A percentile compares a stretch with the other conserved stretches of the same genome.
phyloP scores from a whole-genome alignment of 257 asterid species.

The Linaria vulgaris region DNA sequence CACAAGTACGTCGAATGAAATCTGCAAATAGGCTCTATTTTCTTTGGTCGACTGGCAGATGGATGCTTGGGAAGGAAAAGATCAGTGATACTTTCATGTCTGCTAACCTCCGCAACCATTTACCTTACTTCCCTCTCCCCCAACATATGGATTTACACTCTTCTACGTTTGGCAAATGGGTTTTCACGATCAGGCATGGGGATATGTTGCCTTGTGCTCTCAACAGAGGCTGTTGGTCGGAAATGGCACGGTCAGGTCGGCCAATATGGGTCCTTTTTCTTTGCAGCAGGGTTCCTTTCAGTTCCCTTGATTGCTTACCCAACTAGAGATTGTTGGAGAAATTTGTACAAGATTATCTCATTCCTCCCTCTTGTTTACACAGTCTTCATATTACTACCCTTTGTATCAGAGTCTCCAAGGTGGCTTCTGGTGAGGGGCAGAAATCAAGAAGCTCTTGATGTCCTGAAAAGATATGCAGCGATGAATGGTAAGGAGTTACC shows the following conservation, averaged over 20 bases:
- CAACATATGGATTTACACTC: slow-evolving; percentile 54
- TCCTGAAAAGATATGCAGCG: slow-evolving; percentile 49
- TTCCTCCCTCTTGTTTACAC: slow-evolving; percentile 45
- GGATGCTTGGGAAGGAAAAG: slow-evolving; percentile 50
- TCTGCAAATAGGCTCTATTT: slow-evolving; percentile 43
- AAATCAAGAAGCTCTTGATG: slow-evolving; percentile 52
- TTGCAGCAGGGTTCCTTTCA: slow-evolving; percentile 56
- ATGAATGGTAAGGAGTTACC: slow-evolving; percentile 51
- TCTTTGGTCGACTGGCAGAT: slow-evolving; percentile 46
- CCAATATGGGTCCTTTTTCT: slow-evolving; percentile 60
- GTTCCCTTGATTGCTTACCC: slow-evolving; percentile 62
- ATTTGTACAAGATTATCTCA: slow-evolving; percentile 45
- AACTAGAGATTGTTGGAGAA: slow-evolving; percentile 50
- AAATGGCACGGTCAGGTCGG: slow-evolving; percentile 62
- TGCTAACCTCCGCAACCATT: slow-evolving; percentile 46
- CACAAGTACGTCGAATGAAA: background rate
- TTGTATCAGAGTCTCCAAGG: slow-evolving; percentile 60
- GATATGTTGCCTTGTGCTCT: slow-evolving; percentile 51
- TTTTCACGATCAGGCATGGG: slow-evolving; percentile 66
- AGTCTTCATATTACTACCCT: slow-evolving; percentile 45
- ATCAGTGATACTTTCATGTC: slow-evolving; percentile 48
- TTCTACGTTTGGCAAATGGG: slow-evolving; percentile 54
- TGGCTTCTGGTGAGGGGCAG: slow-evolving; percentile 62
- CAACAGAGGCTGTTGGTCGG: slow-evolving; percentile 58
- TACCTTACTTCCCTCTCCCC: slow-evolving; percentile 57